Evolutionary conservation across 164 flowering plant species (phyloP), one percentile per base, ranked within the genome.

Genomic region (Macadamia integrifolia): DNA sequence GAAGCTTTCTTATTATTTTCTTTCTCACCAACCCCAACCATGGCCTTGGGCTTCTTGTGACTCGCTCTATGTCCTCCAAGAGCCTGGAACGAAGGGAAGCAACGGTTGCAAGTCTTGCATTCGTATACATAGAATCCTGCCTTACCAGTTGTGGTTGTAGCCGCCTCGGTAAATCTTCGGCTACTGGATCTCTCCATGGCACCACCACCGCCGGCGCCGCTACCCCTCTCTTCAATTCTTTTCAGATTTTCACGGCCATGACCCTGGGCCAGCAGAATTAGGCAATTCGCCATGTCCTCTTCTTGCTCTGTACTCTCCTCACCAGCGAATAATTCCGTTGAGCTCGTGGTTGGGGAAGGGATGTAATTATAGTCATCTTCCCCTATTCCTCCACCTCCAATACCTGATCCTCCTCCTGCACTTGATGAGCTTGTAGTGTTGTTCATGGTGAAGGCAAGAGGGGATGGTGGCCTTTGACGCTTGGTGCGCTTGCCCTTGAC

Each of bases 61-160:
- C 88, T 84, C 0, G 89, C 86, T n/a, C 92, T 61, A 70, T 87
- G 92, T 7, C 92, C 92, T 1, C 89, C 89, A 0, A 87, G 66
- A 1, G 89, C 92, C 70, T 86, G 92, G 61, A 87, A 87, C 1
- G 92, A 86, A 8, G 81, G 76, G 67, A 87, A 87, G 8, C 73
- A 69, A 10, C 81, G 71, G 66, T 78, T 77, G 67, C 92, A 87
- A 0, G 92, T 86, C 69, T 82, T 84, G 68, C 92, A 87, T 76
- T 84, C 86, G 72, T 83, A 84, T 6, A 68, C 80, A 53, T 73
- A 77, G 9, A 76, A 67, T 2, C 81, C 82, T 1, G 70, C 71
- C 57, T 75, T 79, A 13, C 66, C 80, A n/a, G 48, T 42, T 6
- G 67, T 65, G 2, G 67, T 57, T 0, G 72, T 40, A 1, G 74